Evolutionary conservation across 1,284 basidiomycete genomes (phyloP).

Genomic region (Papiliotrema terrestris): DNA sequence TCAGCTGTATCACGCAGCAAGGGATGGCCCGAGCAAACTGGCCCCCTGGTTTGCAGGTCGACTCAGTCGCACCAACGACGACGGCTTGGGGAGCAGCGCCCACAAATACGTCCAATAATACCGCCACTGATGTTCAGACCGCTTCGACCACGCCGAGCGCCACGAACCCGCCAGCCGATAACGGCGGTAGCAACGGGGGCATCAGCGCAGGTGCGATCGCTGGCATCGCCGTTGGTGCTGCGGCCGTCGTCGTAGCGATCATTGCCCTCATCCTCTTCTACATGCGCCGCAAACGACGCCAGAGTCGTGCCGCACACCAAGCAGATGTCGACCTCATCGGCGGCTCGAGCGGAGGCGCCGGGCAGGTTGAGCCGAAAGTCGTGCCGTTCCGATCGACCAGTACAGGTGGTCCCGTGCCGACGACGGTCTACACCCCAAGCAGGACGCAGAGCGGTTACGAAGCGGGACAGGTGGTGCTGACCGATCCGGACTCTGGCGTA

Average conservation of each 20-base stretch:
- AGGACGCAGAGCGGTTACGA: background rate
- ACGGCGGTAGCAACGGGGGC: too few species aligned
- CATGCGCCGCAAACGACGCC: constrained; percentile 1
- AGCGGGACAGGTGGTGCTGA: background rate
- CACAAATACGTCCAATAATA: too few species aligned
- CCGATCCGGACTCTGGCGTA: background rate
- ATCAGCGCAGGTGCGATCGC: too few species aligned
- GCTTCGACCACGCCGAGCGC: background rate
- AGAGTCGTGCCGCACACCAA: too few species aligned
- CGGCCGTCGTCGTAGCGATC: background rate
- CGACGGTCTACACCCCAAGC: background rate
- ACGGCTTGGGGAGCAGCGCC: background rate
- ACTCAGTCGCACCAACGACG: background rate
- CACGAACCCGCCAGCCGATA: background rate
- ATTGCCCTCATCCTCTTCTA: background rate
- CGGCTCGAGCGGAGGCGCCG: background rate
- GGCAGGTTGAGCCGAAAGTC: background rate
- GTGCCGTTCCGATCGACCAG: background rate
- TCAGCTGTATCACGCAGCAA: background rate
- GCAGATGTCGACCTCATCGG: background rate
- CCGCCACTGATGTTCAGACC: background rate
- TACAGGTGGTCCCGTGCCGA: background rate
- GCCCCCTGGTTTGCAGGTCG: background rate
- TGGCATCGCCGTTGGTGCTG: too few species aligned
- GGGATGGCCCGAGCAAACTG: background rate